These are phyloP conservation scores for Penicillium sp. DNA, from an alignment of 2,329 filamentous ascomycete species.

Conservation along the genomic window DNA sequence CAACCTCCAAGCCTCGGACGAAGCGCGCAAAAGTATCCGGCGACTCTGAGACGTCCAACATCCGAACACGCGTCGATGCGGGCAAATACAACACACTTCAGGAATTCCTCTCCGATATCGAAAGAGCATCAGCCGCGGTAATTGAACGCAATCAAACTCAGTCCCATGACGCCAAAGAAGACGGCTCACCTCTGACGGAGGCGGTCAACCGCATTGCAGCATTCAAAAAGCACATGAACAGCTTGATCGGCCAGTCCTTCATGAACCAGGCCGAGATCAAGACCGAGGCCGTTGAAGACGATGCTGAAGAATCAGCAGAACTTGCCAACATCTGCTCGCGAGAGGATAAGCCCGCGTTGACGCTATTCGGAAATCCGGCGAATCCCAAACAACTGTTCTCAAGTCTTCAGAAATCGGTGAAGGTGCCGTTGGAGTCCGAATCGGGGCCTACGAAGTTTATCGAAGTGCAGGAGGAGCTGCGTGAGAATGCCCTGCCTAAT, in stretches of 20 bases:
- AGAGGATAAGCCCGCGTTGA: conserved; percentile 62
- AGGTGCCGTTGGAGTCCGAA: conserved; percentile 36
- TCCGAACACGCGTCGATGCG: conserved; percentile 39
- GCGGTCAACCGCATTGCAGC: conserved; percentile 47
- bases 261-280: conserved; percentile 38
- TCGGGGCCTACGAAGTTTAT: conserved; percentile 35
- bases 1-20: conserved; percentile 39
- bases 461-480: conserved; percentile 50
- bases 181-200: conserved; percentile 33
- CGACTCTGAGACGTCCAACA: conserved; percentile 34
- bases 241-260: conserved; percentile 62
- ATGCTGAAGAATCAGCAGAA: conserved; percentile 32
- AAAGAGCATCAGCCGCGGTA: conserved; percentile 37
- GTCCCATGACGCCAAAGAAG: conserved; percentile 25
- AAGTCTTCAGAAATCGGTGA: conserved; percentile 61
- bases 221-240: conserved; percentile 62
- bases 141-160: conserved; percentile 38
- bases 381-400: conserved; percentile 79
- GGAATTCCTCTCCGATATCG: conserved; percentile 44
- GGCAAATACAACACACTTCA: conserved; percentile 41
- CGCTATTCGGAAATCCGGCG: conserved; percentile 70
- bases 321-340: conserved; percentile 41
- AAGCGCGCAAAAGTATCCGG: conserved; percentile 44
- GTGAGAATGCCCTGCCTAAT: conserved; percentile 66
- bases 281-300: conserved; percentile 35